Base-by-base conservation (phyloP, 2,329 filamentous ascomycete species). In the Diaporthe sp. region DNA sequence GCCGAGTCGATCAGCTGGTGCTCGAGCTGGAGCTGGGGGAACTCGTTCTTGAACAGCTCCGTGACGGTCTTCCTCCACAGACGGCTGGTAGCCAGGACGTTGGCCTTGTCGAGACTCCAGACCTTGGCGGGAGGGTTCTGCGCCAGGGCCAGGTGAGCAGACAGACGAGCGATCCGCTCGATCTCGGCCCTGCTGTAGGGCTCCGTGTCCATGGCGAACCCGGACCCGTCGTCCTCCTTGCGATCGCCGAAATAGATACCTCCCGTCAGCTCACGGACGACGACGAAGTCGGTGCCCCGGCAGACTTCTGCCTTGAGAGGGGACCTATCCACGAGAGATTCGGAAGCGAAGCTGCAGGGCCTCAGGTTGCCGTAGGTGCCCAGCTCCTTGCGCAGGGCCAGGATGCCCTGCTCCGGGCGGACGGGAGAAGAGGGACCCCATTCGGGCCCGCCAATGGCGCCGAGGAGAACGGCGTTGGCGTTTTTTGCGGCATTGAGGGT, bases 201-300 rank as follows among this genome's bases (percentile, higher is more conserved):
- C 87, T 98, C 95, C 1, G 93, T 96, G 86, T 98, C 96, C 85
- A 92, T 88, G 2, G 96, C 96, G 77, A 87, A 88, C 76, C 92
- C 94, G 77, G 92, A 92, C 75, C 94, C 94, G 71, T 94, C 93
- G 81, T 89, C 92, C 85, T 98, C 96, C 80, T 92, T 93, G 75
- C 95, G 91, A 65, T 97, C 95, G 68, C 96, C 96, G 84, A 98
- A 98, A 89, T 98, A 98, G 84, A 98, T 96, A 62, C 96, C 96
- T 28, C 95, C 94, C 0, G 96, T 98, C 71, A 98, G 86, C 86
- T 98, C 96, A 67, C 96, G 94, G 77, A 98, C 93, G 82, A 98
- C 94, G 86, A 94, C 94, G 86, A 98, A 95, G 89, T 98, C 94
- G 80, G 94, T 95, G 81, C 94, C 96, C 78, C 92, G 90, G 89